phyloP scores from a whole-genome alignment of 2,329 filamentous ascomycete genomes.

The Aspergillus cejpii region DNA sequence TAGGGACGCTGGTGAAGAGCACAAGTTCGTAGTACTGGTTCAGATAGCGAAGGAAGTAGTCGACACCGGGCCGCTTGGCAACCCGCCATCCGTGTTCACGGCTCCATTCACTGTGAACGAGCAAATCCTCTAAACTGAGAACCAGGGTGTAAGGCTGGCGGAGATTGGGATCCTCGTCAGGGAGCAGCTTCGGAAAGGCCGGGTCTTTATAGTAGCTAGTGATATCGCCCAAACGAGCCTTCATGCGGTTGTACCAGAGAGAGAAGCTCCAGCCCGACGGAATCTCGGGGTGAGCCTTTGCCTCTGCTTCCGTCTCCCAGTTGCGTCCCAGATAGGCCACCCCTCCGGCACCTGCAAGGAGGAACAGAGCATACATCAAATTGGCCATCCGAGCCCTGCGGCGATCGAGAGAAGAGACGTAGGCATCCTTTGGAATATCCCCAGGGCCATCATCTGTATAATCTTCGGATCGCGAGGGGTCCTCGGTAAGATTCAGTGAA shows the following conservation, averaged over 20 bases:
- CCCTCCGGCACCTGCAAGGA: slow-evolving; percentile 52
- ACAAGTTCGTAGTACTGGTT: slow-evolving; percentile 98
- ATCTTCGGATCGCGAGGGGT: slow-evolving; percentile 41
- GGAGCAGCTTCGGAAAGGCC: slow-evolving; percentile 86
- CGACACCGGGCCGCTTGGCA: slow-evolving; percentile 87
- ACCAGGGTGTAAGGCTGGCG: slow-evolving; percentile 88
- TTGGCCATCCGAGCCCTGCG: slow-evolving; percentile 70
- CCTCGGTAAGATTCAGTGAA: slow-evolving; percentile 49
- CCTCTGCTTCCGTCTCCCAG: slow-evolving; percentile 73
- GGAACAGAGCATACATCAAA: slow-evolving; percentile 60
- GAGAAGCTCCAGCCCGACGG: slow-evolving; percentile 71
- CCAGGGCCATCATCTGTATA: slow-evolving; percentile 47
- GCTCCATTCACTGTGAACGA: slow-evolving; percentile 91
- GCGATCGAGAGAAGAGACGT: slow-evolving; percentile 84
- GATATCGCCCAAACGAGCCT: slow-evolving; percentile 65
- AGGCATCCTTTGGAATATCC: slow-evolving; percentile 67
- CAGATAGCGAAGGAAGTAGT: slow-evolving; percentile 95
- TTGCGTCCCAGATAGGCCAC: slow-evolving; percentile 75
- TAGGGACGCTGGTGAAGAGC: slow-evolving; percentile 85
- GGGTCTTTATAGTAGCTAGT: slow-evolving; percentile 94
- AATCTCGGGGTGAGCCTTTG: slow-evolving; percentile 59
- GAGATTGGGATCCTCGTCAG: slow-evolving; percentile 62
- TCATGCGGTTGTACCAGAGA: slow-evolving; percentile 74
- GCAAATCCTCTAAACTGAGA: slow-evolving; percentile 83
- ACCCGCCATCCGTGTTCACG: slow-evolving; percentile 91